Evolutionary conservation across 345 rosid genomes (phyloP).

Genomic region (Rhodamnia argentea): DNA sequence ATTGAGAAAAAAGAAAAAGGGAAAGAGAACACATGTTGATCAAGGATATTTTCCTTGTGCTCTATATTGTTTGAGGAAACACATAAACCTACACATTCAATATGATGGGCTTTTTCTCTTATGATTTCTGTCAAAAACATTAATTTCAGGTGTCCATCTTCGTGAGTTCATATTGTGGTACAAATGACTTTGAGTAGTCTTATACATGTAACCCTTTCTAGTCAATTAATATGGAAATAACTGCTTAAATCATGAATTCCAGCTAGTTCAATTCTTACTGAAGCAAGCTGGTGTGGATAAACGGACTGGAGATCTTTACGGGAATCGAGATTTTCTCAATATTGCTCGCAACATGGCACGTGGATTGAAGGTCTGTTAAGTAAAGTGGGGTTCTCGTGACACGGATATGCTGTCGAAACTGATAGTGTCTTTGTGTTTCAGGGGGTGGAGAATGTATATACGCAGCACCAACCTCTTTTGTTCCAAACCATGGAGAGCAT

Average conservation of each 20-base stretch:
- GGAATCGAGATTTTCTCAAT: constrained; percentile 87
- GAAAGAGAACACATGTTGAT: not conserved
- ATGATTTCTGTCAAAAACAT: not conserved
- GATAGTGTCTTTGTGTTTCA: constrained; percentile 9
- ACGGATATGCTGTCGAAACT: not conserved
- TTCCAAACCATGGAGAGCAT: constrained; percentile 95
- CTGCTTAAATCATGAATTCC: constrained; percentile 2
- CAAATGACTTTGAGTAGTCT: not conserved
- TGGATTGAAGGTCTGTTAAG: constrained; percentile 72
- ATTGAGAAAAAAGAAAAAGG: not conserved
- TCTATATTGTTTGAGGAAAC: not conserved
- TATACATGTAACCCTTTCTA: not conserved
- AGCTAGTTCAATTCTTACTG: constrained; percentile 90
- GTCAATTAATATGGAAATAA: not conserved
- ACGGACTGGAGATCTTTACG: constrained; percentile 90
- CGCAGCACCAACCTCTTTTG: constrained; percentile 96
- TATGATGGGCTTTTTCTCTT: not conserved
- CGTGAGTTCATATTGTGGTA: not conserved
- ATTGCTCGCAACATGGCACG: constrained; percentile 99
- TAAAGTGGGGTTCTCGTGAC: not conserved
- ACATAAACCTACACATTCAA: not conserved
- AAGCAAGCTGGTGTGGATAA: constrained; percentile 96
- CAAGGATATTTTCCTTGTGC: not conserved
- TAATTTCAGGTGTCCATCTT: not conserved
- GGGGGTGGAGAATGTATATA: constrained; percentile 98